Conservation (phyloP, 1,284 basidiomycete species). For the Apiotrichum sp. region DNA sequence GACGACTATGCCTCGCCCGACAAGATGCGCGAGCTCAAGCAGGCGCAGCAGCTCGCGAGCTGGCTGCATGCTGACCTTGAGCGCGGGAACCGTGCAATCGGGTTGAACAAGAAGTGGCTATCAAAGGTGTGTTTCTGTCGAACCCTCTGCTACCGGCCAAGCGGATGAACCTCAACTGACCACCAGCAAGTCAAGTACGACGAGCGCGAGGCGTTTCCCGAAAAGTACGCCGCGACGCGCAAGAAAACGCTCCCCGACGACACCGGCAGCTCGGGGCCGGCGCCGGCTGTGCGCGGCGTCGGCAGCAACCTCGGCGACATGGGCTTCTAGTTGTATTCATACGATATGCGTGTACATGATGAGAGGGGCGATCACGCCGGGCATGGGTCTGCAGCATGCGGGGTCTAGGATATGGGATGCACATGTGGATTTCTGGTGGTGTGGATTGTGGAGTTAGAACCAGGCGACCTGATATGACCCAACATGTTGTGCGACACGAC, state of each 20-base stretch:
- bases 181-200: slow-evolving; percentile 9
- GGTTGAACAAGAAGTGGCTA: slow-evolving; percentile 29
- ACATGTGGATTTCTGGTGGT: no score
- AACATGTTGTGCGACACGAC: no score
- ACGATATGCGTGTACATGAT: no score
- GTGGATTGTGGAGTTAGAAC: no score
- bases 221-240: slow-evolving; percentile 1
- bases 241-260: no score
- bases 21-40: slow-evolving; percentile 16
- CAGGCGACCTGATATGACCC: no score
- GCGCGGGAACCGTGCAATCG: slow-evolving; percentile 19
- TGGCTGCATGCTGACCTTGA: slow-evolving; percentile 25
- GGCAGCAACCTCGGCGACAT: slow-evolving; percentile 17
- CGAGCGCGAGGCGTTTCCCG: slow-evolving; percentile 6
- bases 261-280: no score
- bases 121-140: slow-evolving; percentile 24
- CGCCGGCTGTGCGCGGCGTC: slow-evolving; percentile 12
- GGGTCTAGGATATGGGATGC: no score
- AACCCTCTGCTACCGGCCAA: no score
- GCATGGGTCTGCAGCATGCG: no score
- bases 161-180: not conserved
- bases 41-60: slow-evolving; percentile 14
- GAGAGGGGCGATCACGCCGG: no score
- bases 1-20: slow-evolving; percentile 15
- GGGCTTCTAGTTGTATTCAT: slow-evolving; percentile 11